Evolutionary conservation across 2,329 filamentous ascomycete genomes (phyloP).

Genomic region (Ambrosiella beaveri): DNA sequence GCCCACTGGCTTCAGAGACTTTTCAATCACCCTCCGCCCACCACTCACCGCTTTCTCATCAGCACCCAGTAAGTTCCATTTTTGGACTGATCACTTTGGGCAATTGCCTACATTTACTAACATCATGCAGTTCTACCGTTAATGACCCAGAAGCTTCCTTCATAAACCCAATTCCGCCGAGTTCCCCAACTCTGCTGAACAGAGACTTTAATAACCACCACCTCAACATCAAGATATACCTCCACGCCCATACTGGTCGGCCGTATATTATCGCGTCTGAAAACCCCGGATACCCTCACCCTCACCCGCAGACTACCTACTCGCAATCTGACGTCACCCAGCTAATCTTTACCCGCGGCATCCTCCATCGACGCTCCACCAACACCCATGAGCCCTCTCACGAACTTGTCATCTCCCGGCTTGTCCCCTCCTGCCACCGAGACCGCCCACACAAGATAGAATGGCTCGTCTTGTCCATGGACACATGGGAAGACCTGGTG

Average conservation of each 20-base stretch:
- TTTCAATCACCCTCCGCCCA: neutral
- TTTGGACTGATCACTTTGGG: neutral
- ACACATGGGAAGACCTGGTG: constrained; percentile 1
- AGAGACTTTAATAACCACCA: neutral
- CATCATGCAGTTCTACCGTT: neutral
- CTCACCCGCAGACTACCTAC: neutral
- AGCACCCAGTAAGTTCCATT: neutral
- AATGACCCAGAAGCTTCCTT: neutral
- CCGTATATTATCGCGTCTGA: neutral
- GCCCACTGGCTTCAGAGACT: neutral
- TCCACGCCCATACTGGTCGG: neutral
- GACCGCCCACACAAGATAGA: neutral
- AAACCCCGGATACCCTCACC: neutral
- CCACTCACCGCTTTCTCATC: neutral
- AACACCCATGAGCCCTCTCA: neutral
- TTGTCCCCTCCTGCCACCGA: neutral
- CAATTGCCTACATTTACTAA: neutral
- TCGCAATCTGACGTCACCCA: neutral
- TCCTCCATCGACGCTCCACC: neutral
- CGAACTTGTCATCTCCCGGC: neutral
- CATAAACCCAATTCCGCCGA: neutral
- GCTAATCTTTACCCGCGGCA: neutral
- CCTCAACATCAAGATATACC: neutral
- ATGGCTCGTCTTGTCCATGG: neutral
- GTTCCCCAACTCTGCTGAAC: neutral